A percentile compares a stretch with the other conserved stretches of the same genome.
Conservation (phyloP, 768 basidiomycete species). For the Leccinum rimulosum region DNA sequence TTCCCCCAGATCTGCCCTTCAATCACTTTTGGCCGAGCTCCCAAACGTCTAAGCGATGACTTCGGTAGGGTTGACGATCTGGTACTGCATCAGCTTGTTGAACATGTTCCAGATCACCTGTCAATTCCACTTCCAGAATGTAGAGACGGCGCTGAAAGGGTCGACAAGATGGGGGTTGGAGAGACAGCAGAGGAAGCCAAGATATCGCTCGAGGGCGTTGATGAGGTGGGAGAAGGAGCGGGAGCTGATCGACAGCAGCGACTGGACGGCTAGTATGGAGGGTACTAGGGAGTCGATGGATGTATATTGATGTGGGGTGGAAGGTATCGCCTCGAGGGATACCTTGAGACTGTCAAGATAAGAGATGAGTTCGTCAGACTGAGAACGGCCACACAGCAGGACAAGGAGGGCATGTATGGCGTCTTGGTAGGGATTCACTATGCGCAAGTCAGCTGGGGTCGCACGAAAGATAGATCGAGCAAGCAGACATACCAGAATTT, state of each 20-base stretch:
- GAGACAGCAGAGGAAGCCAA: too few species aligned
- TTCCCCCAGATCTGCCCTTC: too few species aligned
- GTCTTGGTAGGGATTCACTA: constrained; percentile 76
- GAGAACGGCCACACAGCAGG: constrained; percentile 75
- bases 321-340: constrained; percentile 53
- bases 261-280: constrained; percentile 75
- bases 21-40: too few species aligned
- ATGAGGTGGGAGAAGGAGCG: constrained; percentile 97
- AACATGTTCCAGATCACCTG: too few species aligned
- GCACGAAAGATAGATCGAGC: neutral
- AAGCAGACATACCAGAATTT: constrained; percentile 55
- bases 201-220: constrained; percentile 95
- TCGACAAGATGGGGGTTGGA: too few species aligned
- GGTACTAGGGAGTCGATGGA: constrained; percentile 68
- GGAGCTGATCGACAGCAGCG: constrained; percentile 86
- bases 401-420: constrained; percentile 72
- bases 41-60: too few species aligned
- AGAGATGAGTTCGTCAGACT: constrained; percentile 74
- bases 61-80: too few species aligned
- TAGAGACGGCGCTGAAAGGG: too few species aligned
- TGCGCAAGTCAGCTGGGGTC: neutral
- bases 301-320: constrained; percentile 46
- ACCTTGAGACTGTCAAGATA: constrained; percentile 71
- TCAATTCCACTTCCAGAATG: too few species aligned
- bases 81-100: too few species aligned